Evolutionary conservation across 768 basidiomycete genomes (phyloP).

Genomic region (Rhodotorula babjevae): DNA sequence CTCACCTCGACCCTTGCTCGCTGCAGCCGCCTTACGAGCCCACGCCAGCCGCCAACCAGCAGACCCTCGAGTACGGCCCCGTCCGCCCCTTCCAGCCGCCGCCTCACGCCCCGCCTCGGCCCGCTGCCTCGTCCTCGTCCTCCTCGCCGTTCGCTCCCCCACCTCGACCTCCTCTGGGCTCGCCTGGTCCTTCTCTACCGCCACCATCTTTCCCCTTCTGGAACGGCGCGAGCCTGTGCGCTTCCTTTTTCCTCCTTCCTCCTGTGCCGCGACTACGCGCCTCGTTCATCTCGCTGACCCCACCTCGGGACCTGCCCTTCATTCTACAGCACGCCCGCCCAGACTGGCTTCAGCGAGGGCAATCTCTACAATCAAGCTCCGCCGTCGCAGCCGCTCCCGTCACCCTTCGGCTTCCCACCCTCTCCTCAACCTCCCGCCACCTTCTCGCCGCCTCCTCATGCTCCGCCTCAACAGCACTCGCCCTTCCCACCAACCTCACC

Average conservation of each 20-base stretch:
- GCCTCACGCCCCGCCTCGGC: background rate
- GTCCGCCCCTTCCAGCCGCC: slow-evolving; percentile 25
- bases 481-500: background rate
- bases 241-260: too few species aligned
- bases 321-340: slow-evolving; percentile 13
- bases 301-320: too few species aligned
- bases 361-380: background rate
- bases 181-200: background rate
- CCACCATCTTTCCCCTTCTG: slow-evolving; percentile 35
- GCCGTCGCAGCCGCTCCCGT: background rate
- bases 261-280: too few species aligned
- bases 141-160: background rate
- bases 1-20: background rate
- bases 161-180: background rate
- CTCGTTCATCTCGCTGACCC: too few species aligned
- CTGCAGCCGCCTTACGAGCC: slow-evolving; percentile 31
- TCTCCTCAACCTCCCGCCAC: background rate
- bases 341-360: slow-evolving; percentile 32
- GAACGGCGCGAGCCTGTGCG: slow-evolving; percentile 31
- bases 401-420: too few species aligned
- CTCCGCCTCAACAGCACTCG: background rate
- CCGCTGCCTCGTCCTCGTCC: background rate
- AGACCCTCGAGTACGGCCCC: slow-evolving; percentile 29
- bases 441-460: slow-evolving; percentile 8
- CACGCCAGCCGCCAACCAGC: background rate